Percentiles rank a stretch among this genome's conserved stretches.
phyloP scores from a whole-genome alignment of 164 flowering plant species.

The Annona cherimola region DNA sequence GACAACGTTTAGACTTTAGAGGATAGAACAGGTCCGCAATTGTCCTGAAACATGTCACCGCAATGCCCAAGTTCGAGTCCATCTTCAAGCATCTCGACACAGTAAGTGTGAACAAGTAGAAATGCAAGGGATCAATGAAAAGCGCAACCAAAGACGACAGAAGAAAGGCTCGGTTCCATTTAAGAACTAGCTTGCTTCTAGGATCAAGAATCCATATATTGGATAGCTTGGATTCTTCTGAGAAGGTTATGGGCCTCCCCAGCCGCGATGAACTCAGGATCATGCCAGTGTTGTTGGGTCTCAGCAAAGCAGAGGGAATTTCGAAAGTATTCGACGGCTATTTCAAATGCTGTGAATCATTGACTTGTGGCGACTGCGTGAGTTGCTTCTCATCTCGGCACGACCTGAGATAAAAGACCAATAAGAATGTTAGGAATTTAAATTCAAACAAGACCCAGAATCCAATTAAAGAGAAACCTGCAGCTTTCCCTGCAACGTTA shows the following conservation, averaged over 20 bases:
- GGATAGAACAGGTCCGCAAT: conserved; percentile 67
- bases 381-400: conserved; percentile 42
- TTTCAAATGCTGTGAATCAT: conserved; percentile 16
- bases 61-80: conserved; percentile 52
- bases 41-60: conserved; percentile 62
- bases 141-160: conserved; percentile 76
- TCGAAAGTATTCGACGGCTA: conserved; percentile 33
- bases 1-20: conserved; percentile 54
- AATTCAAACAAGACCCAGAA: not conserved
- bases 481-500: not conserved
- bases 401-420: conserved; percentile 39
- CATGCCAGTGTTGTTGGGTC: conserved; percentile 25
- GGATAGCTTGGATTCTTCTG: conserved; percentile 50
- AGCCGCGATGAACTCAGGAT: conserved; percentile 23
- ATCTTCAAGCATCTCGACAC: conserved; percentile 45
- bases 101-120: conserved; percentile 59
- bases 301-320: conserved; percentile 32
- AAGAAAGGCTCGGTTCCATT: conserved; percentile 76
- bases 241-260: conserved; percentile 43
- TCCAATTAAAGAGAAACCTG: not conserved
- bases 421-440: not conserved
- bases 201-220: conserved; percentile 66
- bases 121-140: conserved; percentile 78
- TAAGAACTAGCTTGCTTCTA: conserved; percentile 61
- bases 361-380: conserved; percentile 29